Base-by-base conservation (phyloP, 176 grass and related monocot species). In the Musa beccarii region DNA sequence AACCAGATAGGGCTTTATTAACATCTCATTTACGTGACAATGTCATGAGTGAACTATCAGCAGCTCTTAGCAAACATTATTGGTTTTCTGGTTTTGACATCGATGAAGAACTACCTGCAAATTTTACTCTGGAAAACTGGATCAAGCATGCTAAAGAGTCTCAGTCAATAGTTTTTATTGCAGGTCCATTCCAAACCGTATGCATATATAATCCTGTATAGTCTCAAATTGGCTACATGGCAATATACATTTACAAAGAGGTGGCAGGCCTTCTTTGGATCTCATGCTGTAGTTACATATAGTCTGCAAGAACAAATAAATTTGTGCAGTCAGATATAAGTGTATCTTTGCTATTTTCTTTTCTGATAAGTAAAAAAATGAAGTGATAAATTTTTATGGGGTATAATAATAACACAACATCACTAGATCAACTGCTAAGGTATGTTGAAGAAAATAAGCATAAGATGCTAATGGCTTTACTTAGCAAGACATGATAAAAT, bases 61-160 rank as follows among this genome's bases (percentile, higher is more conserved):
- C 80, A 76, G 68, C 80, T 77, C 83, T 92, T 79, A 83, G 78
- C 15, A 84, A 90, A 56, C 74, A 90, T 80, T 83, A 79, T 75
- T 97, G 93, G 88, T 92, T 97, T 90, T 59, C 69, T 0, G 93
- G 90, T 21, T 97, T 97, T 81, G 93, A 97, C 63, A 88, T 92
- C 57, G 54, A 76, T 68, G 80, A 97, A 88, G 84, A 88, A 83
- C 79, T 76, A 74, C 88, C 90, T 72, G 59, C 81, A 43, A 97
- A 78, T 81, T 89, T 92, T 80, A 90, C 87, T 17, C 67, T 97
- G 20, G 71, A 87, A 76, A 70, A 89, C 24, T 97, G 93, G 93
- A 82, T 90, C 70, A 51, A 85, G 66, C 82, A 88, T 85, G 93
- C 83, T 66, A 92, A 90, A 74, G 86, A 97, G 81, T 68, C 84